Evolutionary conservation across 2,329 filamentous ascomycete genomes (phyloP), one percentile per base, ranked within the genome.

Genomic region (Phaeosphaeria sp.): DNA sequence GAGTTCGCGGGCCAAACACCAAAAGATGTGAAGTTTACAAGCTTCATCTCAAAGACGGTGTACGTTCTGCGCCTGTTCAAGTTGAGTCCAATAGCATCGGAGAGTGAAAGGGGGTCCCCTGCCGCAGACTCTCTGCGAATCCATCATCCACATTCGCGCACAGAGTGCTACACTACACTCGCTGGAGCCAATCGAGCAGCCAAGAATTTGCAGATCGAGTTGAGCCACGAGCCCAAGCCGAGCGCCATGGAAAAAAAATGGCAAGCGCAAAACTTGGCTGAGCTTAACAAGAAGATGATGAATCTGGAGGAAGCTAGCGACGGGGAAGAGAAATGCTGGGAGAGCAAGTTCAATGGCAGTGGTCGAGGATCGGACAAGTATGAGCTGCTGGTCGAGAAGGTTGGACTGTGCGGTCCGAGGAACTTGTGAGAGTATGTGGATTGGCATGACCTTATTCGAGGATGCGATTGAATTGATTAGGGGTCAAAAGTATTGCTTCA

Each of bases 131-230:
- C 13, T n/a, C 27, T 63, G 2, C 63, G 65, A 8, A 43, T 52
- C 4, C 54, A 63, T 42, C 55, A 64, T 6, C 45, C 63, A 1
- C 53, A 68, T 3, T 54, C 55, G 0, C 49, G 59, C 17, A 55
- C 62, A 0, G 67, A 72, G 24, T 13, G 68, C 7, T 70, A 74
- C 50, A 74, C 70, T 0, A 63, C 60, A 0, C 55, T 68, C 1
- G 39, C 53, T n/a, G 49, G 53, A 1, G 73, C 72, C 1, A 75
- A 76, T 44, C 61, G 59, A 15, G 67, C 71, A 13, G 73, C 73
- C 2, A 53, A 56, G 20, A 52, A 53, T 5, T 51, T 74, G 6
- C 71, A 76, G 25, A 53, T 74, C 8, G 56, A 66, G 20, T 53
- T 75, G 6, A 68, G 64, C 30, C 67, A 70, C 24, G 55, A 67